A percentile compares a stretch with the other conserved stretches of the same genome.
phyloP scores from a whole-genome alignment of 345 rosid species.

The Zanthoxylum bungeanum region DNA sequence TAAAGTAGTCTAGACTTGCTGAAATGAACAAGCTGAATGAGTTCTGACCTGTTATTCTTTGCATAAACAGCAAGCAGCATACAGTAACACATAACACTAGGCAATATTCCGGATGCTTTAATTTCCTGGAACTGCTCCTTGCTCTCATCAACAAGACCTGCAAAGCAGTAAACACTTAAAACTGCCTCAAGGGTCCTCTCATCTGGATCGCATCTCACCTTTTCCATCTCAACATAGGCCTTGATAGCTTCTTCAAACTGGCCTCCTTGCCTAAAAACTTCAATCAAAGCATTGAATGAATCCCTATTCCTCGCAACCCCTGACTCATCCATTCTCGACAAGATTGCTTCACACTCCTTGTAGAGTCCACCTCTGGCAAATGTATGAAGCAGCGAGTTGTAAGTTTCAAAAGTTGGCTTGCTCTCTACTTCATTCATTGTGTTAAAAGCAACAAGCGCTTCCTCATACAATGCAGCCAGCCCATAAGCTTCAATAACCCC shows the following conservation, averaged over 20 bases:
- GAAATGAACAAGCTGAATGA: constrained; percentile 25
- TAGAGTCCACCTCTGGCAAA: constrained; percentile 89
- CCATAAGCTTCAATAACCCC: constrained; percentile 91
- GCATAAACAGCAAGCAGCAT: constrained; percentile 95
- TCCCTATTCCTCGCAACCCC: constrained; percentile 63
- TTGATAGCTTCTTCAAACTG: constrained; percentile 90
- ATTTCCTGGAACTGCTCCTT: constrained; percentile 91
- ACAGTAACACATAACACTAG: constrained; percentile 88
- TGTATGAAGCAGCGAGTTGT: constrained; percentile 66
- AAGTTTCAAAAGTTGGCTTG: constrained; percentile 73
- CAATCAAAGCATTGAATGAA: constrained; percentile 87
- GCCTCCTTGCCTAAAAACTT: constrained; percentile 88
- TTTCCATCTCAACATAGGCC: constrained; percentile 85
- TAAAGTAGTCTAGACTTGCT: constrained; percentile 6
- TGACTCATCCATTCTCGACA: constrained; percentile 64
- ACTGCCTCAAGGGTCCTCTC: constrained; percentile 93
- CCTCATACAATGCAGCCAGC: constrained; percentile 84
- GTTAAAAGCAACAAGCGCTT: constrained; percentile 81
- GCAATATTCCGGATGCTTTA: constrained; percentile 70
- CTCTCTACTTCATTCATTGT: constrained; percentile 87
- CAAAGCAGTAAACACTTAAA: constrained; percentile 71
- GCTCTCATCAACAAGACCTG: constrained; percentile 88
- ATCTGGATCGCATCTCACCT: constrained; percentile 73
- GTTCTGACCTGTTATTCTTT: constrained; percentile 66
- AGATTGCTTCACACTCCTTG: constrained; percentile 66